A percentile compares a stretch with the other conserved stretches of the same genome.
These are phyloP conservation scores for Basidiobolus meristosporus DNA, from an alignment of 371 early-diverging fungal genomes.

Conservation along the genomic window DNA sequence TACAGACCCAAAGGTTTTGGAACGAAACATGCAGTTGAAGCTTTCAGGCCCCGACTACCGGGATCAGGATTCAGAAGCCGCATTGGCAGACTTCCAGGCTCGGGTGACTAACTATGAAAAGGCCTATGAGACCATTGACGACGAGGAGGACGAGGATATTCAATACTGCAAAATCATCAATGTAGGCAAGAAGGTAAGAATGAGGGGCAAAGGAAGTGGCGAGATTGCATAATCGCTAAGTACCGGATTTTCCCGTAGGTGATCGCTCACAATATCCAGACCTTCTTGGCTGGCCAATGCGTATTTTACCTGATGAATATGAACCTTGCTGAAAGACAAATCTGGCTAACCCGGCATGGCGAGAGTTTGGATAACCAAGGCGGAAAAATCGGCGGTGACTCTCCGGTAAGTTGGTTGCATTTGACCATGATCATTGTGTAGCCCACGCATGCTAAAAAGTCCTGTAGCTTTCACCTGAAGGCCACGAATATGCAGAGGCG, in stretches of 20 bases:
- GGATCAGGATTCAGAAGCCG: slow-evolving; percentile 36
- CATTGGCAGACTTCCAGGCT: slow-evolving; percentile 50
- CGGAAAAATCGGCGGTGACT: slow-evolving; percentile 58
- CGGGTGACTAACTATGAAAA: slow-evolving; percentile 65
- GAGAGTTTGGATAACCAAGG: slow-evolving; percentile 35
- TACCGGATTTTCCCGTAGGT: slow-evolving; percentile 12
- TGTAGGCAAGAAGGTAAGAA: slow-evolving; percentile 47
- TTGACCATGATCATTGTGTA: not conserved
- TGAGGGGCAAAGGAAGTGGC: not conserved
- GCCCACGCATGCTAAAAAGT: too few relatives aligned
- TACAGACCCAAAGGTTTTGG: slow-evolving; percentile 43
- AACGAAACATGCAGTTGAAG: slow-evolving; percentile 62
- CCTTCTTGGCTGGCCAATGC: slow-evolving; percentile 60
- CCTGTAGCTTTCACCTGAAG: slow-evolving; percentile 24
- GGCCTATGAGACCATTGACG: slow-evolving; percentile 56
- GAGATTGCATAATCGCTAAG: not conserved
- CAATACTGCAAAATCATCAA: slow-evolving; percentile 68
- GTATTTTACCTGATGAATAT: slow-evolving; percentile 78
- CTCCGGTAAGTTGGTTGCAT: slow-evolving; percentile 20
- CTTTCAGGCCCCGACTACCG: slow-evolving; percentile 67
- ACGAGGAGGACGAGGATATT: slow-evolving; percentile 44
- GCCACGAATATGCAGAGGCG: slow-evolving; percentile 37
- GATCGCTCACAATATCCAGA: slow-evolving; percentile 58
- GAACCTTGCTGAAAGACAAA: slow-evolving; percentile 42
- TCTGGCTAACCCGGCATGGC: slow-evolving; percentile 70